Evolutionary conservation across 2,329 filamentous ascomycete species (phyloP).

Genomic region (Botrytis fabae): DNA sequence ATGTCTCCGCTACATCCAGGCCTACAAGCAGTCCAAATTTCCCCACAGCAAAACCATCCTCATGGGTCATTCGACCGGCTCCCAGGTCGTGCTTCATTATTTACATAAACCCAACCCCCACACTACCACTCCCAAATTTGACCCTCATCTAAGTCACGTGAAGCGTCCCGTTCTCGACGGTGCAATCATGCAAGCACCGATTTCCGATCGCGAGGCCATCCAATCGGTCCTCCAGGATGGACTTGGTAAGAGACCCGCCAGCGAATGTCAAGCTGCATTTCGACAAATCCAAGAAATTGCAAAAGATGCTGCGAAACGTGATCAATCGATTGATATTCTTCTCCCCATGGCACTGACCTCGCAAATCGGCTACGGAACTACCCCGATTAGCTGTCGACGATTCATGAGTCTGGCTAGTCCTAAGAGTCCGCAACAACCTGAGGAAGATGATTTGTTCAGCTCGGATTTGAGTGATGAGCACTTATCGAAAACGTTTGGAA

Average conservation of each 20-base stretch:
- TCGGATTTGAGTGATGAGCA: conserved; percentile 55
- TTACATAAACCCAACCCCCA: conserved; percentile 47
- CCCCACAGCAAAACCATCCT: conserved; percentile 54
- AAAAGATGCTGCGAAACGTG: conserved; percentile 35
- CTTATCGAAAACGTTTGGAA: conserved; percentile 57
- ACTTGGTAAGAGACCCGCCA: conserved; percentile 38
- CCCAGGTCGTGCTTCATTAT: conserved; percentile 66
- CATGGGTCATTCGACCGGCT: conserved; percentile 69
- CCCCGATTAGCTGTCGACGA: conserved; percentile 38
- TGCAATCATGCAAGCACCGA: conserved; percentile 62
- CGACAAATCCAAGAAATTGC: conserved; percentile 44
- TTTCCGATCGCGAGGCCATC: conserved; percentile 60
- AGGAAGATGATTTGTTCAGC: conserved; percentile 66
- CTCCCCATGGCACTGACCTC: conserved; percentile 41
- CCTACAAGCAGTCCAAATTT: conserved; percentile 37
- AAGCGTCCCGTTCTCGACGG: conserved; percentile 53
- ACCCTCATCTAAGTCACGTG: conserved; percentile 32
- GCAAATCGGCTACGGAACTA: conserved; percentile 39
- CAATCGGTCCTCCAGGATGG: conserved; percentile 42
- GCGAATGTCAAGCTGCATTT: conserved; percentile 22
- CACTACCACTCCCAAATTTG: conserved; percentile 16
- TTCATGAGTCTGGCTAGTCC: conserved; percentile 50
- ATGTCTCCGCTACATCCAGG: conserved; percentile 39
- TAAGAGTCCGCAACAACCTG: conserved; percentile 50
- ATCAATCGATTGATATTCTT: conserved; percentile 38